These are phyloP conservation scores for Spirogloea muscicola DNA, from an alignment of 139 green algal genomes.

Conservation along the genomic window DNA sequence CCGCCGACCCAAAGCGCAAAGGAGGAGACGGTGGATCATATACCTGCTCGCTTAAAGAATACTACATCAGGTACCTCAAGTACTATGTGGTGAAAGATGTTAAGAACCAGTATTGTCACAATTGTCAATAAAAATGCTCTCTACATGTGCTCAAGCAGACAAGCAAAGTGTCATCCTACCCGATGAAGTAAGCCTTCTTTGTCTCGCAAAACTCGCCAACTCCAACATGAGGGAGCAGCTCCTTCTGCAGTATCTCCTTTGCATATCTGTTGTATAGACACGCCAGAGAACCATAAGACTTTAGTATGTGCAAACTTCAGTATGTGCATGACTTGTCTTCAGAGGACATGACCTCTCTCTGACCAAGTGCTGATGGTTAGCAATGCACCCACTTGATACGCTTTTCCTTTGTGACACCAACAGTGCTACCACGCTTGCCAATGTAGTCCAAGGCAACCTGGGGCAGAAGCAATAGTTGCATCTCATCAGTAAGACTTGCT, in stretches of 20 bases:
- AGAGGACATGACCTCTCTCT: background rate
- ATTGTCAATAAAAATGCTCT: no score
- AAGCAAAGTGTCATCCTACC: background rate
- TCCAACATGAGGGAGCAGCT: slow-evolving; percentile 61
- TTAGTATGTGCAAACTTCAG: background rate
- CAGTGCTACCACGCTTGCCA: slow-evolving; percentile 68
- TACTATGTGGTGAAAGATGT: background rate
- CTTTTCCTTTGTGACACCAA: slow-evolving; percentile 75
- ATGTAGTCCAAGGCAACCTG: slow-evolving; percentile 94
- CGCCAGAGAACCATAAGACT: background rate
- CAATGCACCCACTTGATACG: slow-evolving; percentile 74
- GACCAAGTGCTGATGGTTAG: background rate
- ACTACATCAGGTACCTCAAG: background rate
- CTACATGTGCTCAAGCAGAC: background rate
- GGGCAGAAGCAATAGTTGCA: background rate
- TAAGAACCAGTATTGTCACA: no score
- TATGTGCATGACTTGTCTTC: background rate
- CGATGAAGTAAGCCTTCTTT: slow-evolving; percentile 56
- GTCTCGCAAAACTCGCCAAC: slow-evolving; percentile 55
- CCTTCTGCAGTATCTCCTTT: slow-evolving; percentile 58
- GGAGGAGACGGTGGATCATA: slow-evolving; percentile 56
- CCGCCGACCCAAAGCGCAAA: slow-evolving; percentile 47
- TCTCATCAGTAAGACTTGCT: background rate
- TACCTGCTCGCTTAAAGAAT: slow-evolving; percentile 39
- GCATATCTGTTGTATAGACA: slow-evolving; percentile 47